Base-by-base conservation (phyloP, 495 filamentous ascomycete species). In the Aspergillus carlsbadensis region DNA sequence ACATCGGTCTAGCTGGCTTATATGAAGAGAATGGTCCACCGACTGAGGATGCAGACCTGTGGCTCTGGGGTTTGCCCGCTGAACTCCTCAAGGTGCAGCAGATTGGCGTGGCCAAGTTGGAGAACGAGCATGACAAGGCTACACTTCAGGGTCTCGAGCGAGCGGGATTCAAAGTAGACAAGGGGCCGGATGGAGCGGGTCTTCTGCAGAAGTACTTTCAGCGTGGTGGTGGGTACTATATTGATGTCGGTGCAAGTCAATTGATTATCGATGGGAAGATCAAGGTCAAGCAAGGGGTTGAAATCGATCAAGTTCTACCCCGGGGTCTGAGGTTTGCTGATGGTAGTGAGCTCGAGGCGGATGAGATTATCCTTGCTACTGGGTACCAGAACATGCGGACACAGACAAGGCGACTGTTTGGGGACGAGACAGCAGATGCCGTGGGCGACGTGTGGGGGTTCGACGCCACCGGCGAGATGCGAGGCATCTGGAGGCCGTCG, bases 401-500 rank as follows among this genome's bases (percentile, higher is more conserved):
- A 0, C 73, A 69, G 0, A 73, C 77, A 6, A 67, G 84, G 15
- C 77, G 69, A 42, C 83, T 91, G 8, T 80, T 96, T 41, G 89
- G 89, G 2, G 83, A 89, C 49, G 77, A 81, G 31, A 67, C 92
- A 14, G 87, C 84, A 1, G 83, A 87, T 61, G 74, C 77, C 17
- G 74, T 85, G 1, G 76, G 76, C 17, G 84, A 89, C 69, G 84
- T 92, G 17, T 96, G 90, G 90, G 90, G 87, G 1, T 80, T 90
- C 58, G 84, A 93, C 57, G 76, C 85, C 24, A 88, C 93, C 61
- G 89, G 89, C 1, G 90, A 94, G 70, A 68, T 84, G 56, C 17
- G 11, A 14, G 53, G 70, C 65, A 88, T 93, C 70, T 95, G 88
- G 88, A 76, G 83, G 20, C 75, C 65, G 33, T 86, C 78, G 20